phyloP scores from a whole-genome alignment of 768 basidiomycete species.

The Rhizopogon sp. region DNA sequence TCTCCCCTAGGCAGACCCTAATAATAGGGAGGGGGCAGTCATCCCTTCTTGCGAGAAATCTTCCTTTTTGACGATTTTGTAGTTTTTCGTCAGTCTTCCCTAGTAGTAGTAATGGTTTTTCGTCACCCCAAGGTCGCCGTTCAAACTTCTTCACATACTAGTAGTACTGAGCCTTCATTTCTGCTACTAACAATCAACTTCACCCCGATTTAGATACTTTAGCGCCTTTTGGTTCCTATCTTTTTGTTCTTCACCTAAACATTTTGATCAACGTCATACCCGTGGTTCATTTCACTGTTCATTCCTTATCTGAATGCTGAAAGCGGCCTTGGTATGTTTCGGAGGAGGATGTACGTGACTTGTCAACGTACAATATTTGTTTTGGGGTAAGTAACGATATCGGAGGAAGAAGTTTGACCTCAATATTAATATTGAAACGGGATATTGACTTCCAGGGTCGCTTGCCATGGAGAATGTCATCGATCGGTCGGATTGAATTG shows the following conservation, averaged over 20 bases:
- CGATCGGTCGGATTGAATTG: background rate
- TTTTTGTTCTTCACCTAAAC: background rate
- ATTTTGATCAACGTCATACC: background rate
- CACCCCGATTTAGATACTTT: too few species aligned
- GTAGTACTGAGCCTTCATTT: background rate
- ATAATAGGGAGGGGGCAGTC: too few species aligned
- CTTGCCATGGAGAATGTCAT: background rate
- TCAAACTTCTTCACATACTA: too few species aligned
- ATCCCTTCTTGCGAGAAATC: background rate
- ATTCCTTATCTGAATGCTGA: background rate
- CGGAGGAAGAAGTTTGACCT: background rate
- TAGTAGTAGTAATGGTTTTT: too few species aligned
- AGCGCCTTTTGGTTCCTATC: background rate
- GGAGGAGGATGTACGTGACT: background rate
- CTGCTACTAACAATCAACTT: background rate
- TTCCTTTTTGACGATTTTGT: background rate
- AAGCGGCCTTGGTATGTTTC: background rate
- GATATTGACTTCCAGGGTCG: background rate
- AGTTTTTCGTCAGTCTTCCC: background rate
- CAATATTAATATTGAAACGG: background rate
- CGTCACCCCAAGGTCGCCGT: too few species aligned
- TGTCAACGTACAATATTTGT: background rate
- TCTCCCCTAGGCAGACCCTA: too few species aligned
- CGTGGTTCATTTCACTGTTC: background rate
- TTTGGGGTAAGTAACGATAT: background rate